Evolutionary conservation across 352 stramenopile genomes (phyloP).

Genomic region (Phytophthora nicotianae): DNA sequence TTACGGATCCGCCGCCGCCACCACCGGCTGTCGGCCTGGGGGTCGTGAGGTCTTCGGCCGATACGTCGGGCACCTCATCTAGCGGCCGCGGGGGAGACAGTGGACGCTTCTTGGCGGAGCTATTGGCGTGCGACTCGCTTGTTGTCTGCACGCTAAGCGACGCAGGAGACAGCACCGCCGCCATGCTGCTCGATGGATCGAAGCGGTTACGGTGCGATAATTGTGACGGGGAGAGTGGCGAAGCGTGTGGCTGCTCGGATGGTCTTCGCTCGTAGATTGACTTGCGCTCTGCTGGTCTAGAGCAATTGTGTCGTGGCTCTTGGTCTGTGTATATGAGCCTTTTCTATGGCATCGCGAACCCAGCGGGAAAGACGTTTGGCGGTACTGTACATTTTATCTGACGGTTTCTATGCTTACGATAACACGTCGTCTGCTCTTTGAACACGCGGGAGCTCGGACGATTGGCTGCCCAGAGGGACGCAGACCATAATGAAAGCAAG

Average conservation of each 20-base stretch:
- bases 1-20: constrained; percentile 10
- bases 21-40: constrained; percentile 8
- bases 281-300: constrained; percentile 19
- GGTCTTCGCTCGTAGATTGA: constrained; percentile 10
- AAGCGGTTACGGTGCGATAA: constrained; percentile 1
- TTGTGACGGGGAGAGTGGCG: constrained; percentile 19
- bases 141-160: constrained; percentile 27
- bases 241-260: constrained; percentile 12
- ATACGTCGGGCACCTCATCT: constrained; percentile 27
- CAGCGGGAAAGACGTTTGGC: constrained; percentile 15
- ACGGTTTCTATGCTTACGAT: constrained; percentile 21
- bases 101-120: constrained; percentile 36
- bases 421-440: constrained; percentile 12
- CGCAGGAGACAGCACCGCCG: constrained; percentile 27
- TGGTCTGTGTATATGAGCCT: constrained; percentile 19
- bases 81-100: constrained; percentile 29
- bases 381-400: constrained; percentile 6
- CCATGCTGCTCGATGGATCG: constrained; percentile 23
- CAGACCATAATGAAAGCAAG: constrained; percentile 12
- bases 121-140: constrained; percentile 4
- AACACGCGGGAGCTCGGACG: constrained; percentile 4
- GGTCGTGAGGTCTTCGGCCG: constrained; percentile 35
- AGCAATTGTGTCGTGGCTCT: constrained; percentile 8
- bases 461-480: constrained; percentile 8
- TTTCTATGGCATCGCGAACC: constrained; percentile 25